These are phyloP conservation scores for Gossypium bickii DNA, from an alignment of 345 rosid genomes.

Conservation along the genomic window DNA sequence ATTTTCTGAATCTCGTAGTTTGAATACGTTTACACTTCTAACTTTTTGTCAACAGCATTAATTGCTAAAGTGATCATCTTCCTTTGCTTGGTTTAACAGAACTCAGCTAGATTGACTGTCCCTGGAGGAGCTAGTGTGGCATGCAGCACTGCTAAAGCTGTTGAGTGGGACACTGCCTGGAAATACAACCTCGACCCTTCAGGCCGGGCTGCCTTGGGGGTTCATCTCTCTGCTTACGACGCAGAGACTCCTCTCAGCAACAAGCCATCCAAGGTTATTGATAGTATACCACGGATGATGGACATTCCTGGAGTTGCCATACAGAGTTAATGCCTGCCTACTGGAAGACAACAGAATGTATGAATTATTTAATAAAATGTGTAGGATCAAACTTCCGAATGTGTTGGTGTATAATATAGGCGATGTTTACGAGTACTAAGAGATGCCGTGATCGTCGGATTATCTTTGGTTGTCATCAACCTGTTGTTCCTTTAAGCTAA, in stretches of 20 bases:
- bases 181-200: conserved; percentile 86
- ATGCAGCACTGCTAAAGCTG: conserved; percentile 85
- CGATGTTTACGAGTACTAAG: conserved; percentile 11
- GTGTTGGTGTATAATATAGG: conserved; percentile 13
- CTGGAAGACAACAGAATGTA: not conserved
- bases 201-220: conserved; percentile 85
- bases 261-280: conserved; percentile 36
- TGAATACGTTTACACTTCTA: not conserved
- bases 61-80: not conserved
- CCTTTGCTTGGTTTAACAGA: conserved; percentile 33
- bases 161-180: conserved; percentile 86
- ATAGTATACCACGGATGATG: conserved; percentile 38
- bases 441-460: not conserved
- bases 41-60: not conserved
- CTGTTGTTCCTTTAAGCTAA: not conserved
- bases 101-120: conserved; percentile 75
- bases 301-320: conserved; percentile 50
- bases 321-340: conserved; percentile 29
- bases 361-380: not conserved
- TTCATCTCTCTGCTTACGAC: conserved; percentile 68
- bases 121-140: conserved; percentile 91
- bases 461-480: not conserved
- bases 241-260: conserved; percentile 25
- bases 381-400: conserved; percentile 5
- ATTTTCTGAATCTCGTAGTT: not conserved